Percentiles rank a stretch among this genome's conserved stretches.
phyloP scores from a whole-genome alignment of 106 monocot species.

The Acorus calamus region DNA sequence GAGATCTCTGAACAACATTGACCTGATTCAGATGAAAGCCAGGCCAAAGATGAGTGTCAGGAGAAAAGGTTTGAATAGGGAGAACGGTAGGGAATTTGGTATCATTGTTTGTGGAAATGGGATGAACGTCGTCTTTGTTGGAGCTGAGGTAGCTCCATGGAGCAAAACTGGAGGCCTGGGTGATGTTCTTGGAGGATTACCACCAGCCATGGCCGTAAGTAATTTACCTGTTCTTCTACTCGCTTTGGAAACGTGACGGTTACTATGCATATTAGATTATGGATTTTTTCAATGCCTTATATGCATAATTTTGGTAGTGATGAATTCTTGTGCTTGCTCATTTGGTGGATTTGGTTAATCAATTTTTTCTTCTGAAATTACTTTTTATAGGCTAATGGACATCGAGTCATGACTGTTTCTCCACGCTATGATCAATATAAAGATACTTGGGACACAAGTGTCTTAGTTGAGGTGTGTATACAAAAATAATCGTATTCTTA shows the following conservation, averaged over 20 bases:
- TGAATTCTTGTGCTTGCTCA: not conserved
- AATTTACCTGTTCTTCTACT: not conserved
- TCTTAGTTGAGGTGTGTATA: slow-evolving; percentile 46
- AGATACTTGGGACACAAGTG: slow-evolving; percentile 85
- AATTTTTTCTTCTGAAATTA: not conserved
- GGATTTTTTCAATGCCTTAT: too few relatives aligned
- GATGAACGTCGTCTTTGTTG: slow-evolving; percentile 46
- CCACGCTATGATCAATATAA: slow-evolving; percentile 92
- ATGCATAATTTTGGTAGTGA: too few relatives aligned
- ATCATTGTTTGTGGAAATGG: slow-evolving; percentile 24
- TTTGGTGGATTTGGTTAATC: not conserved
- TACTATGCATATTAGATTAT: too few relatives aligned
- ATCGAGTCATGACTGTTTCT: slow-evolving; percentile 69
- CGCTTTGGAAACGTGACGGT: too few relatives aligned
- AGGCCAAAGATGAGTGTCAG: slow-evolving; percentile 12
- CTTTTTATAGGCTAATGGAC: slow-evolving; percentile 41
- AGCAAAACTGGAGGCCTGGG: slow-evolving; percentile 94
- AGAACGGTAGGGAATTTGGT: slow-evolving; percentile 2
- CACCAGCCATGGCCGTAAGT: slow-evolving; percentile 73
- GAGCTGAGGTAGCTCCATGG: slow-evolving; percentile 66
- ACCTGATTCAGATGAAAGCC: slow-evolving; percentile 22
- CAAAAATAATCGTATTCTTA: not conserved
- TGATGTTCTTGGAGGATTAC: slow-evolving; percentile 86
- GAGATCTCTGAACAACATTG: slow-evolving; percentile 28
- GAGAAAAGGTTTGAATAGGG: not conserved